Conservation (phyloP, 306 rosid genomes). For the Trifolium repens region DNA sequence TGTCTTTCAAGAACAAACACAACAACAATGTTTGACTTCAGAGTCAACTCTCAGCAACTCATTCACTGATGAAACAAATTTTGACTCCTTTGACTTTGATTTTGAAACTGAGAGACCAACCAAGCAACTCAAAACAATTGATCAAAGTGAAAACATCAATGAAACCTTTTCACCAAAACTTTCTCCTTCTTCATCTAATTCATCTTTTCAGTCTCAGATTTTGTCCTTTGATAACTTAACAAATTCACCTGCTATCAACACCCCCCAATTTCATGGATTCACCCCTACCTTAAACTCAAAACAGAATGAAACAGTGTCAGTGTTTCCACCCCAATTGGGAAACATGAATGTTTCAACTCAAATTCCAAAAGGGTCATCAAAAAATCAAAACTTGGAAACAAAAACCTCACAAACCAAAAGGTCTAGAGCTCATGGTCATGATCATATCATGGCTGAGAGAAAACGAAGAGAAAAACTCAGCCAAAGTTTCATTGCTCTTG, state of each 20-base stretch:
- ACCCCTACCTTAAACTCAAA: slow-evolving; percentile 38
- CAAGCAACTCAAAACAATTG: slow-evolving; percentile 24
- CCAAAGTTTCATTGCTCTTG: slow-evolving; percentile 82
- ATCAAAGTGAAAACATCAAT: slow-evolving; percentile 11
- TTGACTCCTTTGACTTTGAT: slow-evolving; percentile 37
- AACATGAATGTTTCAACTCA: slow-evolving; percentile 41
- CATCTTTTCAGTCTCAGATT: slow-evolving; percentile 53
- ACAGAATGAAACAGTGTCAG: slow-evolving; percentile 32
- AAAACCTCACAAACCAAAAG: slow-evolving; percentile 49
- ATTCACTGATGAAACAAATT: slow-evolving; percentile 40
- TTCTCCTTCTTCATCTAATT: slow-evolving; percentile 53
- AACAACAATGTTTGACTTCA: slow-evolving; percentile 48
- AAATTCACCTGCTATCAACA: slow-evolving; percentile 30
- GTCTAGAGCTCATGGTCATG: slow-evolving; percentile 58
- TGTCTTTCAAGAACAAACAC: slow-evolving; percentile 35
- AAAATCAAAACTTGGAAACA: slow-evolving; percentile 42
- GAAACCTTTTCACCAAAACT: slow-evolving; percentile 41
- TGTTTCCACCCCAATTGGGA: slow-evolving; percentile 23
- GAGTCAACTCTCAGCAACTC: slow-evolving; percentile 53
- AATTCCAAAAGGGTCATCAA: slow-evolving; percentile 34
- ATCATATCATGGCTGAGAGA: slow-evolving; percentile 81
- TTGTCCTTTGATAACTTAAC: slow-evolving; percentile 58
- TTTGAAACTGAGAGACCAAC: slow-evolving; percentile 41
- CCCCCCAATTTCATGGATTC: slow-evolving; percentile 36
- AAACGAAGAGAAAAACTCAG: slow-evolving; percentile 79